Evolutionary conservation across 768 basidiomycete genomes (phyloP).

Genomic region (Termitomyces sp.): DNA sequence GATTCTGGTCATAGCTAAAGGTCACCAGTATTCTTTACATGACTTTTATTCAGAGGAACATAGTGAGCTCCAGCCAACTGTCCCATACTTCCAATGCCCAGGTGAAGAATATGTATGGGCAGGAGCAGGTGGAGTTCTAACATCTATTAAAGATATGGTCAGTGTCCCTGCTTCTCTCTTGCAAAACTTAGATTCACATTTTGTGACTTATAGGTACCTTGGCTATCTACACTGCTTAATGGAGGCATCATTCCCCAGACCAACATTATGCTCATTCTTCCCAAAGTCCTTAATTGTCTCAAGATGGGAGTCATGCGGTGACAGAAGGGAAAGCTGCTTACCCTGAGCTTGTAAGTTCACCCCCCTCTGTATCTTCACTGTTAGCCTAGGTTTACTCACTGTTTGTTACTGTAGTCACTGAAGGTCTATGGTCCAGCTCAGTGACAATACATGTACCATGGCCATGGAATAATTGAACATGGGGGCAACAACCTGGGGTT

Average conservation of each 20-base stretch:
- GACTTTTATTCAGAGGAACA: constrained; percentile 28
- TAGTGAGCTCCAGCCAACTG: constrained; percentile 32
- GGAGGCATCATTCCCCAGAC: constrained; percentile 37
- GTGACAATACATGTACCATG: constrained; percentile 37
- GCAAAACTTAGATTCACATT: no score
- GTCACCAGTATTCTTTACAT: constrained; percentile 33
- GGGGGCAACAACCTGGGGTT: constrained; percentile 41
- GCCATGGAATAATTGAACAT: constrained; percentile 43
- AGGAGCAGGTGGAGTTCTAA: constrained; percentile 40
- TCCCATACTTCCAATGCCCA: constrained; percentile 39
- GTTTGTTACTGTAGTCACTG: constrained; percentile 28
- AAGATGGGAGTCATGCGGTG: constrained; percentile 35
- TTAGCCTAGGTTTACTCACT: background rate
- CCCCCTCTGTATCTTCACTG: background rate
- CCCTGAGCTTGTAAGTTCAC: constrained; percentile 33
- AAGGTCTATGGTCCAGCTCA: constrained; percentile 41
- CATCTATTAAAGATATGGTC: constrained; percentile 41
- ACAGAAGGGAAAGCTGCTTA: constrained; percentile 32
- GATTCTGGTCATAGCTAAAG: constrained; percentile 30
- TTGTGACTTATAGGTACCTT: constrained; percentile 19
- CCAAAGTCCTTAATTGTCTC: constrained; percentile 33
- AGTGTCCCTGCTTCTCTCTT: background rate
- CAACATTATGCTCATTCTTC: constrained; percentile 35
- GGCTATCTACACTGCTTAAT: constrained; percentile 41
- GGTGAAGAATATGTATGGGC: constrained; percentile 41